A percentile compares a stretch with the other conserved stretches of the same genome.
Conservation (phyloP, 2,329 filamentous ascomycete genomes). For the Sclerotinia trifoliorum region DNA sequence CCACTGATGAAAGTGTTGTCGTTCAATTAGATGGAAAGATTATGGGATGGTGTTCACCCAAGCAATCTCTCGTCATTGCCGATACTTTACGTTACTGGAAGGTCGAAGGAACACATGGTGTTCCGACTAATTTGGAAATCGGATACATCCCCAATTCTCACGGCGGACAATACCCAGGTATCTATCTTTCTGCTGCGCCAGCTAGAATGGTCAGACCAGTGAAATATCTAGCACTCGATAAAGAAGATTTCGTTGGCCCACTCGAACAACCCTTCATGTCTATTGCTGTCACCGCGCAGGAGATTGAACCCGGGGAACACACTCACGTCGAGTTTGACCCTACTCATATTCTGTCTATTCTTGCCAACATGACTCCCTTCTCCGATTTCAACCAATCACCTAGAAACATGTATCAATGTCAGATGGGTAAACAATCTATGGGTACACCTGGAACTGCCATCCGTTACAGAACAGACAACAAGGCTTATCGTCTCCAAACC, state of each 20-base stretch:
- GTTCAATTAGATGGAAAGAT: slow-evolving; percentile 90
- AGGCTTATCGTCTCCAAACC: slow-evolving; percentile 89
- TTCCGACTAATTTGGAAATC: slow-evolving; percentile 84
- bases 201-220: slow-evolving; percentile 88
- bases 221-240: slow-evolving; percentile 84
- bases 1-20: slow-evolving; percentile 78
- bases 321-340: slow-evolving; percentile 94
- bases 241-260: slow-evolving; percentile 84
- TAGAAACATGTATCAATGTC: slow-evolving; percentile 98
- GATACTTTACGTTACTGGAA: slow-evolving; percentile 95
- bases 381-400: slow-evolving; percentile 98
- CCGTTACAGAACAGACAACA: slow-evolving; percentile 91
- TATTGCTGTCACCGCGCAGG: slow-evolving; percentile 85
- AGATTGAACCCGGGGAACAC: slow-evolving; percentile 82
- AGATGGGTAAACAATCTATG: slow-evolving; percentile 99
- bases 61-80: slow-evolving; percentile 75
- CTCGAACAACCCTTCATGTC: slow-evolving; percentile 99
- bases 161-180: slow-evolving; percentile 91
- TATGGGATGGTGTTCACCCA: slow-evolving; percentile 84
- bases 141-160: slow-evolving; percentile 85
- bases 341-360: slow-evolving; percentile 94
- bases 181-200: slow-evolving; percentile 87
- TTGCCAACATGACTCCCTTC: slow-evolving; percentile 98
- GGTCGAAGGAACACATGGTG: slow-evolving; percentile 76
- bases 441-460: slow-evolving; percentile 87